These are phyloP conservation scores for Kwoniella mangroviensis DNA, from an alignment of 768 basidiomycete genomes.

Conservation along the genomic window DNA sequence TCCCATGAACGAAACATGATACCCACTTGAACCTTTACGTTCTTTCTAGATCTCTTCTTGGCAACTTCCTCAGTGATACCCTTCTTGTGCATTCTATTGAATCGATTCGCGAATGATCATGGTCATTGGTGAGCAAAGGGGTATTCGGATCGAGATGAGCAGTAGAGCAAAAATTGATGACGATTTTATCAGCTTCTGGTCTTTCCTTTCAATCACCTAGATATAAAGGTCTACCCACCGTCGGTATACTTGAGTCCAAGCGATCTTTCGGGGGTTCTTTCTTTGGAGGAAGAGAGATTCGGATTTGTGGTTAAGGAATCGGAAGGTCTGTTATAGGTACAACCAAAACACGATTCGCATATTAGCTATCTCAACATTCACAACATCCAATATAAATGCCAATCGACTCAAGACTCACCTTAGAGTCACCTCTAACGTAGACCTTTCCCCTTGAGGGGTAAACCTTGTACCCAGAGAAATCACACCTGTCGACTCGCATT, in stretches of 20 bases:
- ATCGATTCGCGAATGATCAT: conserved; percentile 59
- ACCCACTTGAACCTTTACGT: conserved; percentile 76
- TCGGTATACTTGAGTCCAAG: conserved; percentile 73
- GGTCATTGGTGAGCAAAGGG: not conserved
- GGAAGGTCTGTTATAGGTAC: conserved; percentile 77
- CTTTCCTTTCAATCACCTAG: not conserved
- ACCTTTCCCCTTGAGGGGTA: conserved; percentile 97
- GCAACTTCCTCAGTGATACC: conserved; percentile 98
- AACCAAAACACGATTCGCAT: not conserved
- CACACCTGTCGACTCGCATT: conserved; percentile 95
- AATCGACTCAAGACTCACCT: conserved; percentile 68
- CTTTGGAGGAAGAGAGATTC: conserved; percentile 97
- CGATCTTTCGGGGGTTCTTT: conserved; percentile 99
- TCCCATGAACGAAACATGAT: not conserved
- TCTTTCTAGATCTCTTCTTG: conserved; percentile 96
- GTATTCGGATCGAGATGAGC: not conserved
- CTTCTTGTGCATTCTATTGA: conserved; percentile 97
- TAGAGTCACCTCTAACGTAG: conserved; percentile 94
- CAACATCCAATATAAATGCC: not conserved
- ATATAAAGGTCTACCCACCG: conserved; percentile 29
- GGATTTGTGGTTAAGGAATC: conserved; percentile 89
- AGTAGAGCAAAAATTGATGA: not conserved
- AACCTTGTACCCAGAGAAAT: conserved; percentile 95
- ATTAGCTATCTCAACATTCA: conserved; percentile 1
- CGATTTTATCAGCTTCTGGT: not conserved